Evolutionary conservation across 805 yeast species (phyloP), one percentile per base, ranked within the genome.

Genomic region (Candida ficus): DNA sequence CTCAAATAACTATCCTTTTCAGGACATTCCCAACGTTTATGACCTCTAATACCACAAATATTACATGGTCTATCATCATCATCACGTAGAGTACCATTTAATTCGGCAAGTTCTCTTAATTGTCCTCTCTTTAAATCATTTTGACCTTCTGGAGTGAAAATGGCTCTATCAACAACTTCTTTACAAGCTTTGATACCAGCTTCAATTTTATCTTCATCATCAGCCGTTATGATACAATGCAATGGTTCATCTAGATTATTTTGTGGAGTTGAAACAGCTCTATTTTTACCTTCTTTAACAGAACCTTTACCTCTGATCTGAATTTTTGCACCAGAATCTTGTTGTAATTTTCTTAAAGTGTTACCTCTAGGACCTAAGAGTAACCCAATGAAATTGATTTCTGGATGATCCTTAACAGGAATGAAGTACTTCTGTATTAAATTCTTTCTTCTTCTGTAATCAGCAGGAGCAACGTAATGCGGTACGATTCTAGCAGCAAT

Each of bases 221-320:
- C 96, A 1, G 93, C 88, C 4, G 85, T 84, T 37, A 93, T 79
- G 29, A 90, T 63, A 53, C 95, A 90, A 62, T 93, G 99, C 40
- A 95, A 63, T 31, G 88, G 95, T 44, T 95, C 99, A 33, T 81
- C 79, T 49, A 80, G 65, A 44, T 77, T 73, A 45, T 73, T 70
- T 25, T 75, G 75, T 29, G 54, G 56, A 3, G 50, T 31, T 7
- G 58, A 36, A 22, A 42, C 37, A 13, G 67, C 70, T 31, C 71
- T 67, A 42, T 75, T 74, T 58, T 80, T 83, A 25, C 98, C 98
- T 56, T 87, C 95, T 56, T 91, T 91, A 16, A 89, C 95, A 1
- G 97, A 90, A 0, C 99, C 99, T 50, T 84, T 80, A 21, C 99
- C 99, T 50, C 99, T 71, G 37, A 93, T 85, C 3, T 90, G 95